These are phyloP conservation scores for Nitzschia inconspicua DNA, from an alignment of 108 stramenopile genomes.

Conservation along the genomic window DNA sequence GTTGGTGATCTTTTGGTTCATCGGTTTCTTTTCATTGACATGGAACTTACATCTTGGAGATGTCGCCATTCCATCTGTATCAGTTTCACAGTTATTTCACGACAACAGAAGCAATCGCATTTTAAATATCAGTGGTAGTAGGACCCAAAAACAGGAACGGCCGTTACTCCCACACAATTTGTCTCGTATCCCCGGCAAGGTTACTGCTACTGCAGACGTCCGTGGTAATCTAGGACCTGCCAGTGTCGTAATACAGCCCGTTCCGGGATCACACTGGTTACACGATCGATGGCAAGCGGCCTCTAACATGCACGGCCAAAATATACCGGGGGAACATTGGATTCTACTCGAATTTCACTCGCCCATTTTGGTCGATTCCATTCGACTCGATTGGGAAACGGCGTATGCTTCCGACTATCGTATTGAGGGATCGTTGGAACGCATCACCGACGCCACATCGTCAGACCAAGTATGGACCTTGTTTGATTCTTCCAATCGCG, in stretches of 20 bases:
- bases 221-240: slow-evolving; percentile 79
- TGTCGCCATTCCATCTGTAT: neutral
- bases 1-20: neutral
- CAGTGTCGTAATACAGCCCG: slow-evolving; percentile 52
- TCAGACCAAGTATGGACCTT: slow-evolving; percentile 14
- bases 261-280: slow-evolving; percentile 67
- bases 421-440: slow-evolving; percentile 34
- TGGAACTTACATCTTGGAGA: neutral
- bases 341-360: slow-evolving; percentile 47
- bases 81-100: no score
- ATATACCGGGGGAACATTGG: slow-evolving; percentile 70
- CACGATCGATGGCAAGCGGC: slow-evolving; percentile 87
- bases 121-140: neutral
- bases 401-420: slow-evolving; percentile 66
- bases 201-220: slow-evolving; percentile 25
- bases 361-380: slow-evolving; percentile 29
- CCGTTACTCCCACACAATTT: neutral
- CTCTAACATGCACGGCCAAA: slow-evolving; percentile 73
- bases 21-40: neutral
- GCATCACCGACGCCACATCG: slow-evolving; percentile 5
- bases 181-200: slow-evolving; percentile 5
- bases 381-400: slow-evolving; percentile 79
- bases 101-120: neutral
- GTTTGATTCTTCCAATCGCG: slow-evolving; percentile 12
- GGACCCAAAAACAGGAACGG: neutral